Evolutionary conservation across 1,139 yeast genomes (phyloP).

Genomic region (Lodderomyces pseudojiufengensis): DNA sequence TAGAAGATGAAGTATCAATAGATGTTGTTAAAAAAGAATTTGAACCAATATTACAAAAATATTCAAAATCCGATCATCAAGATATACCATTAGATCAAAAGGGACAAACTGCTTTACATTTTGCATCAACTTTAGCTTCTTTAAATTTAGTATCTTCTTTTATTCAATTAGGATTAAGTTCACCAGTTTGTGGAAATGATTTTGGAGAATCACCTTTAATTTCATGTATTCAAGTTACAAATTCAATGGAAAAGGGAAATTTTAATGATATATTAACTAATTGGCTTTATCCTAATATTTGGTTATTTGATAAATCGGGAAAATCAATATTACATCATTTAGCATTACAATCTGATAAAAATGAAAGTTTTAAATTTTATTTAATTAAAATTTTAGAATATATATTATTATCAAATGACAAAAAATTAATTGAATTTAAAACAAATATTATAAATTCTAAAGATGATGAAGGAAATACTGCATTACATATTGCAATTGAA

Average conservation of each 20-base stretch:
- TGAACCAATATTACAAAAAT: constrained; percentile 19
- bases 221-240: constrained; percentile 41
- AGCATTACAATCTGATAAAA: constrained; percentile 26
- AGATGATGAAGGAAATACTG: constrained; percentile 82
- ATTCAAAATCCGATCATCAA: constrained; percentile 14
- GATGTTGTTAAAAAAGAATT: constrained; percentile 30
- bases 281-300: constrained; percentile 39
- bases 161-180: constrained; percentile 33
- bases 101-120: constrained; percentile 47
- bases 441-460: constrained; percentile 67
- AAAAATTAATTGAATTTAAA: constrained; percentile 59
- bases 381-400: constrained; percentile 75
- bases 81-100: constrained; percentile 41
- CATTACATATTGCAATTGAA: constrained; percentile 87
- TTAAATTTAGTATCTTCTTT: constrained; percentile 34
- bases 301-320: constrained; percentile 33
- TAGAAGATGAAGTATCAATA: constrained; percentile 24
- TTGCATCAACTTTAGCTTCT: constrained; percentile 44
- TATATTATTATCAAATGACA: constrained; percentile 53
- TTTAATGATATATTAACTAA: constrained; percentile 29
- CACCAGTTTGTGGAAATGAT: constrained; percentile 41
- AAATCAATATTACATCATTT: constrained; percentile 39
- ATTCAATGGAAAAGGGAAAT: constrained; percentile 45
- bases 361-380: constrained; percentile 56
- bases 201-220: constrained; percentile 42